A percentile compares a stretch with the other conserved stretches of the same genome.
These are phyloP conservation scores for Mimosa bimucronata DNA, from an alignment of 306 rosid species.

Conservation along the genomic window DNA sequence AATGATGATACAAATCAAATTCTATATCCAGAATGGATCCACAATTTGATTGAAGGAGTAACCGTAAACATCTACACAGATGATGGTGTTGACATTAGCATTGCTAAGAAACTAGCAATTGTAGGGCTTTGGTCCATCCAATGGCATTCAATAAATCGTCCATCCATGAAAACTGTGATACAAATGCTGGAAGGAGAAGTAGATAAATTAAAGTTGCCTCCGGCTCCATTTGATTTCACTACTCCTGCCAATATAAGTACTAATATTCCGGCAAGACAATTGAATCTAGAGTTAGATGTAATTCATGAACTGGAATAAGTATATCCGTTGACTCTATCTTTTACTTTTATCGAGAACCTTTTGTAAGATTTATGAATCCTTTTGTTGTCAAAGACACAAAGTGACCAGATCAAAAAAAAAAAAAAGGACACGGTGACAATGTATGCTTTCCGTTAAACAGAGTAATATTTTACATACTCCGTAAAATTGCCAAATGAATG, in stretches of 20 bases:
- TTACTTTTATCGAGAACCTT: neutral
- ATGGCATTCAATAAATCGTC: slow-evolving; percentile 21
- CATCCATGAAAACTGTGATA: slow-evolving; percentile 25
- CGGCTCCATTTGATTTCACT: neutral
- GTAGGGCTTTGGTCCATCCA: slow-evolving; percentile 43
- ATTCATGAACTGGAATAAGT: slow-evolving; percentile 14
- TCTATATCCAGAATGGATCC: neutral
- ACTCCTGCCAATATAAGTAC: neutral
- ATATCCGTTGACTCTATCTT: neutral
- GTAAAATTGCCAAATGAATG: too few species aligned
- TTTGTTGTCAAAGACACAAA: neutral
- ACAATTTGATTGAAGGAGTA: neutral
- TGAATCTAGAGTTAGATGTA: neutral
- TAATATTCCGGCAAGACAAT: neutral
- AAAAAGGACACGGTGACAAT: too few species aligned
- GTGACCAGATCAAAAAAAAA: too few species aligned
- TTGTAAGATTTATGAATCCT: neutral
- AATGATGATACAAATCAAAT: neutral
- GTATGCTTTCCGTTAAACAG: too few species aligned
- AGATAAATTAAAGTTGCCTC: slow-evolving; percentile 2
- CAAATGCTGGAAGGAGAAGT: slow-evolving; percentile 36
- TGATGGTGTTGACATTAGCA: neutral
- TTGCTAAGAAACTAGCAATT: slow-evolving; percentile 31
- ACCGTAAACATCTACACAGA: neutral
- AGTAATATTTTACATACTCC: neutral